A percentile compares a stretch with the other conserved stretches of the same genome.
These are phyloP conservation scores for Schizosaccharomyces japonicus DNA, from an alignment of 805 yeast species.

Conservation along the genomic window DNA sequence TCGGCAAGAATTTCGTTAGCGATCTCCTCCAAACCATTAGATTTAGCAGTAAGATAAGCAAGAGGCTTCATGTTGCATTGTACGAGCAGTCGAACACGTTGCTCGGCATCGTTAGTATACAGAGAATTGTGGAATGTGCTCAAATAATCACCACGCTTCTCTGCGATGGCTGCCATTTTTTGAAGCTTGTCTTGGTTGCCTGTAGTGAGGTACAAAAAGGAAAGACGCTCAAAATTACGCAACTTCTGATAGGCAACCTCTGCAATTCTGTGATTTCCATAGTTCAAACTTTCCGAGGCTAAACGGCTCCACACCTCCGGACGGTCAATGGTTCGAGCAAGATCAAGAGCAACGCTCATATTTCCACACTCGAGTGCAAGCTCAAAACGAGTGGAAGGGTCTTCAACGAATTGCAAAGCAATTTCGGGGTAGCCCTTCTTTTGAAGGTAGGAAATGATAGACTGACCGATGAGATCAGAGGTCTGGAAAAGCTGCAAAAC, in stretches of 20 bases:
- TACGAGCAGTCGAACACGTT: slow-evolving; percentile 49
- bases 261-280: slow-evolving; percentile 67
- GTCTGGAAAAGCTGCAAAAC: slow-evolving; percentile 69
- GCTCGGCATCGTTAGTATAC: slow-evolving; percentile 48
- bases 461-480: slow-evolving; percentile 89
- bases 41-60: slow-evolving; percentile 79
- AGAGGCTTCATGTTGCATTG: slow-evolving; percentile 64
- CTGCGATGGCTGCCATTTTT: slow-evolving; percentile 78
- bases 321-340: slow-evolving; percentile 56
- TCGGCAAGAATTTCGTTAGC: slow-evolving; percentile 51
- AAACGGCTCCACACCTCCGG: slow-evolving; percentile 55
- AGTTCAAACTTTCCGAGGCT: slow-evolving; percentile 65
- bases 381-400: slow-evolving; percentile 86
- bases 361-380: slow-evolving; percentile 86
- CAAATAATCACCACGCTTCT: slow-evolving; percentile 56
- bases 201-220: slow-evolving; percentile 63
- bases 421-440: slow-evolving; percentile 91
- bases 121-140: slow-evolving; percentile 65
- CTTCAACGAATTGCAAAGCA: slow-evolving; percentile 90
- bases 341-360: slow-evolving; percentile 61
- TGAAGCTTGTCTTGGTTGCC: slow-evolving; percentile 56
- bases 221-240: slow-evolving; percentile 64
- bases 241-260: slow-evolving; percentile 77
- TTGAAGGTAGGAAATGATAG: slow-evolving; percentile 82
- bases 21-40: slow-evolving; percentile 53